Base-by-base conservation (phyloP, 2,329 filamentous ascomycete genomes). In the Cyphellophora europaea region DNA sequence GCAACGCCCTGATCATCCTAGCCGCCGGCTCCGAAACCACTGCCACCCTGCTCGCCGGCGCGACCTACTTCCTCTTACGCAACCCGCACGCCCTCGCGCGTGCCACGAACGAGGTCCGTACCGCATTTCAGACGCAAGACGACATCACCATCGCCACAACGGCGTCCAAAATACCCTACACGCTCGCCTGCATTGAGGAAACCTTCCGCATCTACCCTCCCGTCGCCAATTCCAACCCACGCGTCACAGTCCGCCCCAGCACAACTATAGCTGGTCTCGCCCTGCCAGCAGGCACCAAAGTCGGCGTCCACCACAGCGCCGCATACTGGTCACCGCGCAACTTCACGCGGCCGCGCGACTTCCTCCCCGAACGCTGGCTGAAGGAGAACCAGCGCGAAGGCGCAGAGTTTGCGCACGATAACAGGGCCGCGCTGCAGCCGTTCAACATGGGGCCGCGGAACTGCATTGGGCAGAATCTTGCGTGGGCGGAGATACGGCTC, bases 401-500 rank as follows among this genome's bases (percentile, higher is more conserved):
- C n/a, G n/a, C n/a, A n/a, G n/a, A n/a, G n/a, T n/a, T n/a, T n/a
- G n/a, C n/a, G n/a, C n/a, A n/a, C n/a, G n/a, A n/a, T n/a, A n/a
- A n/a, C n/a, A n/a, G n/a, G n/a, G n/a, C n/a, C n/a, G n/a, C n/a
- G n/a, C n/a, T n/a, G n/a, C n/a, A 37, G 11, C 35, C 35, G 11
- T 37, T 37, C 35, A 16, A 18, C 21, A 11, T 32, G 11, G 35
- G 35, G 8, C 35, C 27, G 6, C 28, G 28, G n/a, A 32, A 30
- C 27, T 30, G 27, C 27, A 30, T 30, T 16, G 27, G 27, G 5
- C 27, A 27, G 28, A 69, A 64, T 38, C 53, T 73, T 25, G 67
- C 67, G 3, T 68, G 67, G 32, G 55, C 62, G 12, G 67, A 73
- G 45, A 66, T 72, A 58, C 57, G 68, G 4, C 48, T 69, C 4